Conservation (phyloP, 164 flowering plant species). For the Chimonanthus praecox region DNA sequence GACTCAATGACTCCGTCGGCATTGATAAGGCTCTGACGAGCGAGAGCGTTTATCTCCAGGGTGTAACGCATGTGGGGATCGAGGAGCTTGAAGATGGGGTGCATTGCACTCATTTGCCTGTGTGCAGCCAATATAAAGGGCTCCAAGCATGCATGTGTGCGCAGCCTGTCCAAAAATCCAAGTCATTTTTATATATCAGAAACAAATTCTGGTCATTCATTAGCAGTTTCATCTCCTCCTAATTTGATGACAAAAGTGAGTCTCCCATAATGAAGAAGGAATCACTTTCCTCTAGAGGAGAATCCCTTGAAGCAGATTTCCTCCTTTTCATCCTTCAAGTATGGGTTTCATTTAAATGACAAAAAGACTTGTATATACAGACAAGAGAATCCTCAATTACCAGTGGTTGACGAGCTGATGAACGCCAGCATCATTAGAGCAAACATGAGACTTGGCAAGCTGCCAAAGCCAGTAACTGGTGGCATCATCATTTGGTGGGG, state of each 20-base stretch:
- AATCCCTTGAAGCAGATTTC: neutral
- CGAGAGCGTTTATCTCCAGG: conserved; percentile 74
- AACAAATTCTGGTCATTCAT: neutral
- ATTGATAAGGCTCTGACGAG: conserved; percentile 70
- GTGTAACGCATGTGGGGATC: conserved; percentile 98
- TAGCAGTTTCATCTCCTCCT: neutral
- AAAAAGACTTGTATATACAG: neutral
- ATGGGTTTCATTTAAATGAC: neutral
- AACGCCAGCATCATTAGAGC: conserved; percentile 88
- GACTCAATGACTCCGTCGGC: conserved; percentile 88
- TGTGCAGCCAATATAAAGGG: conserved; percentile 91
- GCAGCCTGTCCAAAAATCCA: conserved; percentile 40
- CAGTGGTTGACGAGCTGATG: conserved; percentile 93
- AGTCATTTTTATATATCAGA: neutral
- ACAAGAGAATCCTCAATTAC: conserved; percentile 20
- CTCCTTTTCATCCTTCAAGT: neutral
- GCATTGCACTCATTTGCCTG: conserved; percentile 88
- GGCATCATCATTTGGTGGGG: conserved; percentile 69
- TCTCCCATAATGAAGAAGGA: too few relatives aligned
- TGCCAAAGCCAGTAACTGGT: conserved; percentile 81
- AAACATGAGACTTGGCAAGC: conserved; percentile 88
- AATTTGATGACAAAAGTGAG: too few relatives aligned
- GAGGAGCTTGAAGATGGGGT: conserved; percentile 85
- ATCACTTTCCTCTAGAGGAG: too few relatives aligned
- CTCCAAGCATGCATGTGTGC: conserved; percentile 82